A percentile compares a stretch with the other conserved stretches of the same genome.
Conservation (phyloP, 441 rosid species). For the Aquilaria agallochum region DNA sequence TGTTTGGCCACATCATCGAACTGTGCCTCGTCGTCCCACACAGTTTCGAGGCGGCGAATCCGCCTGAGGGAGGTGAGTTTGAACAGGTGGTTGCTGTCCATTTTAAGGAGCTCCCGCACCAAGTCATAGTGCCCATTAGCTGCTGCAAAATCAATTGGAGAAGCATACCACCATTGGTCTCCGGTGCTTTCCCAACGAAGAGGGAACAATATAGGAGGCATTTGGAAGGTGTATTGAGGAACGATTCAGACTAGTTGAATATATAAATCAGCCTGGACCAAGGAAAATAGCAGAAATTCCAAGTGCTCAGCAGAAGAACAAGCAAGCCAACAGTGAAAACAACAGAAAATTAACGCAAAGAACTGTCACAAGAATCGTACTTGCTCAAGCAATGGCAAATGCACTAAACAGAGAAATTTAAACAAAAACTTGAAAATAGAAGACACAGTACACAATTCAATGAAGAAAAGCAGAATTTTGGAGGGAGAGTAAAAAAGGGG, state of each 20-base stretch:
- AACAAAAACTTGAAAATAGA: too few species aligned
- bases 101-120: conserved; percentile 73
- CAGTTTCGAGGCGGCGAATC: conserved; percentile 83
- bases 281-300: too few species aligned
- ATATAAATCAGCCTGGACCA: background rate
- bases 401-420: too few species aligned
- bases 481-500: background rate
- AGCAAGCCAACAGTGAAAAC: background rate
- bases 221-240: conserved; percentile 16
- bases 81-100: conserved; percentile 81
- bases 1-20: conserved; percentile 68
- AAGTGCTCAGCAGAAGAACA: too few species aligned
- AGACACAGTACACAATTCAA: too few species aligned
- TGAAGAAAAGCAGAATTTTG: conserved; percentile 3
- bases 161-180: conserved; percentile 96
- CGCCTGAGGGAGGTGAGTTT: conserved; percentile 86
- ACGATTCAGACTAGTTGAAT: background rate
- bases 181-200: conserved; percentile 96
- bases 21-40: conserved; percentile 81
- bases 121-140: conserved; percentile 85
- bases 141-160: conserved; percentile 89
- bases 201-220: conserved; percentile 73
- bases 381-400: too few species aligned
- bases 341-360: too few species aligned
- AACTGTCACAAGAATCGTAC: too few species aligned